Conservation (phyloP, 345 rosid species). For the Reutealis trisperma region DNA sequence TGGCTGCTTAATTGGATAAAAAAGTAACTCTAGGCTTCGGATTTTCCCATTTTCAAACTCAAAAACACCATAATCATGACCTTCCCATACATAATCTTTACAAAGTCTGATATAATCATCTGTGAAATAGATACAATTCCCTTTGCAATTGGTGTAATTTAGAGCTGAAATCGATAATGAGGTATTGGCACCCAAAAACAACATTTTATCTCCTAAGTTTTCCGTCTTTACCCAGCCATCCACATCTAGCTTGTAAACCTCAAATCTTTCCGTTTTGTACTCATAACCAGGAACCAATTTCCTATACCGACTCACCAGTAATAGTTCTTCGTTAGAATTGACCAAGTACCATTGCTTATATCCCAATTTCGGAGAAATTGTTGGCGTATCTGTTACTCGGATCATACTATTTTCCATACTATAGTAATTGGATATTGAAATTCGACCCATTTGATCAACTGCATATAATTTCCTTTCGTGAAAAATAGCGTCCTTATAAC, state of each 20-base stretch:
- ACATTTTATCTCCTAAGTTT: not conserved
- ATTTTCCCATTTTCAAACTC: constrained; percentile 7
- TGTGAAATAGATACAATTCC: constrained; percentile 20
- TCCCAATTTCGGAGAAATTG: not conserved
- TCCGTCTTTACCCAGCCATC: not conserved
- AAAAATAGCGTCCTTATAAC: constrained; percentile 13
- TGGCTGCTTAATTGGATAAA: not conserved
- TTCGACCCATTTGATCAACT: constrained; percentile 7
- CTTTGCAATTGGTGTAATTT: not conserved
- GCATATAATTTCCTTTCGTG: not conserved
- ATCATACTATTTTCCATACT: not conserved
- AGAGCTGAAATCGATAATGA: not conserved
- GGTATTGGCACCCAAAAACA: constrained; percentile 17
- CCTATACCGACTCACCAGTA: constrained; percentile 8
- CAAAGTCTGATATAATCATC: constrained; percentile 14
- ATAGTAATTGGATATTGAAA: not conserved
- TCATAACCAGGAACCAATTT: constrained; percentile 15
- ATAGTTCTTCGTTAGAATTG: constrained; percentile 4
- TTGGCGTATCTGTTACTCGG: not conserved
- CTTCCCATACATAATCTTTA: constrained; percentile 19
- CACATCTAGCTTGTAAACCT: not conserved
- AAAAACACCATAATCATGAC: constrained; percentile 17
- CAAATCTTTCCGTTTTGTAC: constrained; percentile 18
- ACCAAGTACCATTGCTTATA: constrained; percentile 18
- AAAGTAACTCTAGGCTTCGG: not conserved